Base-by-base conservation (phyloP, 208 protist genomes). In the Trypanosoma lewisi region DNA sequence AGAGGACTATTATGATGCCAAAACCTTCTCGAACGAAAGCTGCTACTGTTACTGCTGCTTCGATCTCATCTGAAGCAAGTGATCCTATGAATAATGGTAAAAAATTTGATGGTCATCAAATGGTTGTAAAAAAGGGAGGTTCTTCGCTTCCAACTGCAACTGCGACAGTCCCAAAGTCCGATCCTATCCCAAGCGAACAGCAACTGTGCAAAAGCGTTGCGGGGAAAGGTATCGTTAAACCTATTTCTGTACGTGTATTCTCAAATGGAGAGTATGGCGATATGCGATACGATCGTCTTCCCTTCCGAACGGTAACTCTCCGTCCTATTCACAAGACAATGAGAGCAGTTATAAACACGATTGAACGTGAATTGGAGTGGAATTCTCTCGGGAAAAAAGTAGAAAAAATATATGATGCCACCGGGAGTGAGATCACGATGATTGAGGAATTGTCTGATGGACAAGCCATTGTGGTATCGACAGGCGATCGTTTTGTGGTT, bases 221-320 rank as follows among this genome's bases (percentile, higher is more conserved):
- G 36, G 19, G 8, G 8, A 73, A 73, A 39, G 55, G 63, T 34
- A 66, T 70, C 31, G 8, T 34, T 5, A 78, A 75, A 64, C 69
- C 77, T 17, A 87, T 86, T 68, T 85, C 86, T 58, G 75, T 97
- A 27, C 74, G 78, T 30, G 83, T 97, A 21, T 97, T 87, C 68
- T 83, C 87, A 55, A 97, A 97, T 71, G 91, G 91, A 8, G 36
- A 80, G 21, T 97, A 97, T 75, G 91, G 88, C 41, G 83, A 88
- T 59, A 23, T 68, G 76, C 66, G 50, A 53, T 67, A 27, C 16
- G 78, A 85, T 64, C 71, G 74, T 12, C 69, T 84, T 54, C 70
- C 68, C 2, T 92, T 83, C 60, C 75, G 73, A 31, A 96, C 84
- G 6, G 70, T 97, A 30, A 95, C 91, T 9, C 75, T 97, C 36